Percentiles rank a stretch among this genome's conserved stretches.
Evolutionary conservation across 331 rosid genomes (phyloP).

Genomic region (Cydonia oblonga): DNA sequence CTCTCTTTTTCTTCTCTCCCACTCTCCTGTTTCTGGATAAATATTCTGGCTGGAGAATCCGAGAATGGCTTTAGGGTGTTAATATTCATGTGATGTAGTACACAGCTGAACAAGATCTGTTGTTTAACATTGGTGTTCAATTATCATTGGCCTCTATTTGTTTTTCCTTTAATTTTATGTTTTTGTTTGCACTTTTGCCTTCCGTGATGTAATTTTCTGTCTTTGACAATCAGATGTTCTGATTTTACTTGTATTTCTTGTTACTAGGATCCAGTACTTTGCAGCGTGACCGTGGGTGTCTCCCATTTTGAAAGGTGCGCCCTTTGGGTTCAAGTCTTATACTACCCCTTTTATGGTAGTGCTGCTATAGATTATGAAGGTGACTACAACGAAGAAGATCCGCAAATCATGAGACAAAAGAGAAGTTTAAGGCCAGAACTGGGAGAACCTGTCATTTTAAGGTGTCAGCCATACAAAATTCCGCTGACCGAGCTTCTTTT

Average conservation of each 20-base stretch:
- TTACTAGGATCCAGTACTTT: constrained; percentile 79
- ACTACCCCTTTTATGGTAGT: constrained; percentile 94
- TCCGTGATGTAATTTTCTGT: not conserved
- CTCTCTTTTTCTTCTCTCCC: not conserved
- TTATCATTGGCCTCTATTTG: not conserved
- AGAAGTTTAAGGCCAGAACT: constrained; percentile 93
- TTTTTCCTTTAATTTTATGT: not conserved
- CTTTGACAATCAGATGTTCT: constrained; percentile 7
- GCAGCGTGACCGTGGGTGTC: constrained; percentile 96
- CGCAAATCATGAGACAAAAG: constrained; percentile 81
- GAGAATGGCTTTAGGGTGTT: not conserved
- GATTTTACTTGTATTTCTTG: constrained; percentile 16
- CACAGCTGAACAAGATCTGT: not conserved
- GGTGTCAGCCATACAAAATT: constrained; percentile 92
- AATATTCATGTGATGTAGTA: not conserved
- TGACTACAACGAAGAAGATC: constrained; percentile 87
- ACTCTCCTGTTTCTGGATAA: not conserved
- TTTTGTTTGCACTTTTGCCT: not conserved
- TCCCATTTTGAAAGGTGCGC: constrained; percentile 93
- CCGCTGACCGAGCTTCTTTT: constrained; percentile 87
- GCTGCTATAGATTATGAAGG: constrained; percentile 89
- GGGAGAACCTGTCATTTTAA: constrained; percentile 96
- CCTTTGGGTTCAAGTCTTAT: constrained; percentile 95
- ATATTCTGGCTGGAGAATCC: not conserved
- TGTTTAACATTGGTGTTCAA: not conserved